These are phyloP conservation scores for Laburnicola sp. DNA, from an alignment of 2,329 filamentous ascomycete genomes.

Conservation along the genomic window DNA sequence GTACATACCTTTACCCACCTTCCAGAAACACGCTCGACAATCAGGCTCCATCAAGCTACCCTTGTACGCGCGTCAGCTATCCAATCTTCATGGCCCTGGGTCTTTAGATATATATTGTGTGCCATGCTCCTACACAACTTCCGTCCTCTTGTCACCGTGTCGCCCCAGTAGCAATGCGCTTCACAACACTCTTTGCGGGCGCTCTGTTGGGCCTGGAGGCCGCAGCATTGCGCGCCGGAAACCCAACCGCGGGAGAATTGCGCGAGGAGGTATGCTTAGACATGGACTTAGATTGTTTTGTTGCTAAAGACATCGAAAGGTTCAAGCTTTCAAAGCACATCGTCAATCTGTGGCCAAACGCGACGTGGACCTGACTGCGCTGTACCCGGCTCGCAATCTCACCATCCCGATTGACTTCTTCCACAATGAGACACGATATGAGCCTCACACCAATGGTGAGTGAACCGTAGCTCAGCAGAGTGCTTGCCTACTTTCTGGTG, in stretches of 20 bases:
- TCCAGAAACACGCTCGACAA: constrained; percentile 12
- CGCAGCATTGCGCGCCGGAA: constrained; percentile 24
- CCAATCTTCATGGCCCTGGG: constrained; percentile 8
- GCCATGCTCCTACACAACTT: background rate
- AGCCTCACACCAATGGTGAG: constrained; percentile 49
- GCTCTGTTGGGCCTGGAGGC: constrained; percentile 32
- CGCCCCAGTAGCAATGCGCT: constrained; percentile 8
- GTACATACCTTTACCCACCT: constrained; percentile 13
- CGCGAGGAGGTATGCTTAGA: constrained; percentile 25
- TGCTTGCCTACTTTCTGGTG: no score
- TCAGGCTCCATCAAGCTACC: constrained; percentile 2
- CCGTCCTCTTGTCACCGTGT: background rate
- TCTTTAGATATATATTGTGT: constrained; percentile 5
- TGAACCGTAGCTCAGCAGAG: no score
- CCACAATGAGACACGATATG: constrained; percentile 46
- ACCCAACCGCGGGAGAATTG: constrained; percentile 24
- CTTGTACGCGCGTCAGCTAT: constrained; percentile 3
- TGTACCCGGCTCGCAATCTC: constrained; percentile 57
- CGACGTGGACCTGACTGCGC: constrained; percentile 37
- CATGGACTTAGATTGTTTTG: background rate
- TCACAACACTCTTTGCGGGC: constrained; percentile 7
- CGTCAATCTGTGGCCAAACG: constrained; percentile 32
- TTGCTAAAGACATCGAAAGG: constrained; percentile 14
- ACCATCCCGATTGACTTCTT: constrained; percentile 54
- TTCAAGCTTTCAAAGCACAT: constrained; percentile 18